Percentiles rank a stretch among this genome's conserved stretches.
These are phyloP conservation scores for Metschnikowia shivogae DNA, from an alignment of 805 yeast genomes.

Conservation along the genomic window DNA sequence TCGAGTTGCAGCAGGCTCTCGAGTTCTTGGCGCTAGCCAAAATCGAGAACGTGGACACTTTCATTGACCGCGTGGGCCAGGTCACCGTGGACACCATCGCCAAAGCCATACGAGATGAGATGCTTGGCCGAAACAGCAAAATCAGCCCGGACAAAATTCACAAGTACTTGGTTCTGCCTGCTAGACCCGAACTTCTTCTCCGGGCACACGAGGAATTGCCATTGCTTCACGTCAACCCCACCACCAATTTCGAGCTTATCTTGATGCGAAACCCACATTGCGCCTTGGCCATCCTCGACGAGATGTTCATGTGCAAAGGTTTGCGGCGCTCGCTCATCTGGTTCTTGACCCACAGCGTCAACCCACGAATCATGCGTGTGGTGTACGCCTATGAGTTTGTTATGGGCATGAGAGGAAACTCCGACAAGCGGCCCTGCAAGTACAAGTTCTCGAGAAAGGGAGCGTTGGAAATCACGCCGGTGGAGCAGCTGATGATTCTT, in stretches of 20 bases:
- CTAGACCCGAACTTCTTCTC: conserved; percentile 24
- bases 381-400: conserved; percentile 62
- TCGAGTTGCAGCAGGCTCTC: conserved; percentile 21
- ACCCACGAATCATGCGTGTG: conserved; percentile 51
- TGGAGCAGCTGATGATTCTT: conserved; percentile 62
- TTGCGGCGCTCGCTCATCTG: conserved; percentile 60
- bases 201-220: conserved; percentile 24
- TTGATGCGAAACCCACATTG: conserved; percentile 49
- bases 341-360: conserved; percentile 58
- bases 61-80: conserved; percentile 30
- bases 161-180: conserved; percentile 38
- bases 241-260: conserved; percentile 48
- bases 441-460: conserved; percentile 58
- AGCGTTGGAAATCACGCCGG: conserved; percentile 45
- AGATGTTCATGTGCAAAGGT: conserved; percentile 65
- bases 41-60: conserved; percentile 25
- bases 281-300: conserved; percentile 59
- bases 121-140: conserved; percentile 16
- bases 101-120: conserved; percentile 31
- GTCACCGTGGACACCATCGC: conserved; percentile 48
- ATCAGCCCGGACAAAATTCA: conserved; percentile 52
- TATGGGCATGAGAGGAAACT: conserved; percentile 52
- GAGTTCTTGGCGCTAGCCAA: conserved; percentile 23
- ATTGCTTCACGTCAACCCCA: conserved; percentile 28
- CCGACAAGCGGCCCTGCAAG: conserved; percentile 16